Conservation (phyloP, 2,329 filamentous ascomycete genomes). For the Penicillium digitatum region DNA sequence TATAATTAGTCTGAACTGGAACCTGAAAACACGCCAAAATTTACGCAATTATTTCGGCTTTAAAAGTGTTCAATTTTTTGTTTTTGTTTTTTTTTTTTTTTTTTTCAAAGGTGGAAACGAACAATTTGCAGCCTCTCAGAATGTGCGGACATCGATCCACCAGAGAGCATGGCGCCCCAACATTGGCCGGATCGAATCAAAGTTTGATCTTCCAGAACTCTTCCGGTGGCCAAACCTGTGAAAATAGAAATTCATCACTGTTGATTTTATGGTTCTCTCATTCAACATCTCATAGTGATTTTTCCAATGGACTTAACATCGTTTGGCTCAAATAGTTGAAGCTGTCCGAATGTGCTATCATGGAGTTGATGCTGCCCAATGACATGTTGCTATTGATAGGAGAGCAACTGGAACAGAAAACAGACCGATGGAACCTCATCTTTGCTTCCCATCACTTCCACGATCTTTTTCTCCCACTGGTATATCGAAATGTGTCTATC, state of each 20-base stretch:
- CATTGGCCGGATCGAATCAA: not conserved
- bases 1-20: not conserved
- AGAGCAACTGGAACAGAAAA: conserved; percentile 24
- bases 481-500: conserved; percentile 22
- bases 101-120: not conserved
- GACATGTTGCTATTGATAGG: conserved; percentile 31
- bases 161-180: not conserved
- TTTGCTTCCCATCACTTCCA: conserved; percentile 28
- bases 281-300: not conserved
- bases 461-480: conserved; percentile 24
- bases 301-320: not conserved
- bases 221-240: not conserved
- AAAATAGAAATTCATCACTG: not conserved
- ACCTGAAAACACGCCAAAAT: not conserved
- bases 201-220: conserved; percentile 4
- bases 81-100: not conserved
- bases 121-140: not conserved
- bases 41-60: not conserved
- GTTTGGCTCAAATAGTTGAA: not conserved
- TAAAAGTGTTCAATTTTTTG: not conserved
- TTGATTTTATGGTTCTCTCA: not conserved
- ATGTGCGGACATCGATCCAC: not conserved
- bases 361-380: conserved; percentile 18
- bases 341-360: not conserved
- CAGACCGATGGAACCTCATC: conserved; percentile 26